These are phyloP conservation scores for Solanum appendiculatum DNA, from an alignment of 257 asterid genomes.

Conservation along the genomic window DNA sequence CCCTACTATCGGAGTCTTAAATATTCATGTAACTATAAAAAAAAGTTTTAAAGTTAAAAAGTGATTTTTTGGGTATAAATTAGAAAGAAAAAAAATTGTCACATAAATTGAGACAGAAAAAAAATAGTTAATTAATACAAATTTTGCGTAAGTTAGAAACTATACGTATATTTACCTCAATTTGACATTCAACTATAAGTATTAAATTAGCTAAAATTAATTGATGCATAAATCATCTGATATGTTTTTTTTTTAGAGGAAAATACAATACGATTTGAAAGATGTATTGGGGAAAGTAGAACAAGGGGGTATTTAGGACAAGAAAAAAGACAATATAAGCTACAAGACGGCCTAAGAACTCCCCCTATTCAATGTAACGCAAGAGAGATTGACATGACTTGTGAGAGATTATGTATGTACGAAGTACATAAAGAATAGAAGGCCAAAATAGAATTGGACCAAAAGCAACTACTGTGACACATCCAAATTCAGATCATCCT, in stretches of 20 bases:
- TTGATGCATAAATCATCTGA: neutral
- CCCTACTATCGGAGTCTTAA: no score
- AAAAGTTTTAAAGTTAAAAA: rapidly evolving
- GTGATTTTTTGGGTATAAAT: no score
- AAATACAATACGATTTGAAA: no score
- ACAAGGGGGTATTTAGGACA: neutral
- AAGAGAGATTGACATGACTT: neutral
- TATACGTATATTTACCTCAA: no score
- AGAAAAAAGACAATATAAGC: no score
- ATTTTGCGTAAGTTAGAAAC: no score
- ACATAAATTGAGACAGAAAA: neutral
- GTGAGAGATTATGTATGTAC: neutral
- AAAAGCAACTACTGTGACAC: no score
- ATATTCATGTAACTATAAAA: no score
- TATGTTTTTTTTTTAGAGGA: neutral
- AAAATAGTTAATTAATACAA: neutral
- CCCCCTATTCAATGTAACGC: neutral
- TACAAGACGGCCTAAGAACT: no score
- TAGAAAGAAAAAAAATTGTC: no score
- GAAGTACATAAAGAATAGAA: neutral
- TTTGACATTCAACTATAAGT: neutral
- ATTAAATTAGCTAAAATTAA: no score
- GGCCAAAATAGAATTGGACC: neutral
- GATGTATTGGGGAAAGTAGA: neutral
- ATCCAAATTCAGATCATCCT: neutral